A percentile compares a stretch with the other conserved stretches of the same genome.
Conservation (phyloP, 2,329 filamentous ascomycete genomes). For the Alternaria sp. region DNA sequence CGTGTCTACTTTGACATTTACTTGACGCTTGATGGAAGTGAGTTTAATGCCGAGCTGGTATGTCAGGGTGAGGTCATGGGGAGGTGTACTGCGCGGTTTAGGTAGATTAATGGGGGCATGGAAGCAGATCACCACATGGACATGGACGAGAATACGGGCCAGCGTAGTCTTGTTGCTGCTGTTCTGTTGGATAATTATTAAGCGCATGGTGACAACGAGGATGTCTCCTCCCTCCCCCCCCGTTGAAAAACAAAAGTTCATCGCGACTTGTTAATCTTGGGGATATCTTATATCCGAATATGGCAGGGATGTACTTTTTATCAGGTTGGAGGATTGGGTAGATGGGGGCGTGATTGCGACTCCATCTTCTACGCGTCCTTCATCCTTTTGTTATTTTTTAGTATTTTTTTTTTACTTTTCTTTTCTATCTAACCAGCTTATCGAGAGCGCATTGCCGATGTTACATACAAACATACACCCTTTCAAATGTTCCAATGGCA, state of each 20-base stretch:
- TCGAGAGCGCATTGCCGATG: background rate
- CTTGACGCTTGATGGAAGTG: slow-evolving; percentile 92
- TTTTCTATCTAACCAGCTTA: background rate
- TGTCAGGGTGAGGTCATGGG: slow-evolving; percentile 99
- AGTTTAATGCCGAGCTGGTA: slow-evolving; percentile 98
- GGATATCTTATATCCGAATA: background rate
- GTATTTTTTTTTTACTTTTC: background rate
- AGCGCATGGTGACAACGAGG: no score
- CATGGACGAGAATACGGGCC: no score
- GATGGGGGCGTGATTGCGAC: slow-evolving; percentile 4
- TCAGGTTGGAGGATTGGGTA: background rate
- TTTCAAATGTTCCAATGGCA: background rate
- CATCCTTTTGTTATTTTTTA: background rate
- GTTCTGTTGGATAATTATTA: no score
- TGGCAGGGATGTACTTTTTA: background rate
- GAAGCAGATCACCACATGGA: no score
- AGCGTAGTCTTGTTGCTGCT: no score
- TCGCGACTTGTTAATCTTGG: background rate
- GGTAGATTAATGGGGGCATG: slow-evolving; percentile 53
- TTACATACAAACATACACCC: slow-evolving; percentile 2
- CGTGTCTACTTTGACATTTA: slow-evolving; percentile 76
- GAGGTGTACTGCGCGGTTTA: slow-evolving; percentile 89
- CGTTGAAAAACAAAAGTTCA: background rate
- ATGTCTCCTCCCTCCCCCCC: no score
- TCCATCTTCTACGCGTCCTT: background rate